These are phyloP conservation scores for Backusella luteola DNA, from an alignment of 192 early-diverging fungal genomes.

Conservation along the genomic window DNA sequence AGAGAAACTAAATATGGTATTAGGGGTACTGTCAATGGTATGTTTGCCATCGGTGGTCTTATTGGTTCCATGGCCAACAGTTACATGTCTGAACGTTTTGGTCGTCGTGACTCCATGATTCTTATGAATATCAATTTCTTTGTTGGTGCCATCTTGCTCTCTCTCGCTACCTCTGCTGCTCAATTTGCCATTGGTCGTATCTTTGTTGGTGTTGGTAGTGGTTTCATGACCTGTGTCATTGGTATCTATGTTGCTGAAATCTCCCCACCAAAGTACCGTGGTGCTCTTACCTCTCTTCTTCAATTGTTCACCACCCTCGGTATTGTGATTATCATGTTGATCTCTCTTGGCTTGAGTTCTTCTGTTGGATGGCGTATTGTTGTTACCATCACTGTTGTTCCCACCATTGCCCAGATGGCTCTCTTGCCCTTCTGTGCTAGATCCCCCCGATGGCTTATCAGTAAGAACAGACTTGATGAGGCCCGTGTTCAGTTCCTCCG, in stretches of 20 bases:
- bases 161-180: constrained; percentile 28
- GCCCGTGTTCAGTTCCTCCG: constrained; percentile 57
- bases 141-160: constrained; percentile 41
- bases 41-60: constrained; percentile 62
- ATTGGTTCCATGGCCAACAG: constrained; percentile 62
- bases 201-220: constrained; percentile 54
- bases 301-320: constrained; percentile 59
- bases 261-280: constrained; percentile 42
- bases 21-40: constrained; percentile 59
- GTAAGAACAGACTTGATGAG: constrained; percentile 55
- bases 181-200: constrained; percentile 48
- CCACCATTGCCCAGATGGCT: constrained; percentile 55
- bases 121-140: constrained; percentile 50
- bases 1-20: neutral
- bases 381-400: constrained; percentile 42
- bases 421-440: constrained; percentile 62
- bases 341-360: constrained; percentile 40
- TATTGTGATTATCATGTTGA: constrained; percentile 46
- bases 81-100: constrained; percentile 52
- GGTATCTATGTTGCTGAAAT: constrained; percentile 58
- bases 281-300: constrained; percentile 48
- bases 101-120: constrained; percentile 62
- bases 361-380: constrained; percentile 46
- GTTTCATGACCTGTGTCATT: constrained; percentile 51
- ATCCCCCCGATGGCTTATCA: constrained; percentile 66